phyloP scores from a whole-genome alignment of 495 filamentous ascomycete species.

The Xylaria sp. region DNA sequence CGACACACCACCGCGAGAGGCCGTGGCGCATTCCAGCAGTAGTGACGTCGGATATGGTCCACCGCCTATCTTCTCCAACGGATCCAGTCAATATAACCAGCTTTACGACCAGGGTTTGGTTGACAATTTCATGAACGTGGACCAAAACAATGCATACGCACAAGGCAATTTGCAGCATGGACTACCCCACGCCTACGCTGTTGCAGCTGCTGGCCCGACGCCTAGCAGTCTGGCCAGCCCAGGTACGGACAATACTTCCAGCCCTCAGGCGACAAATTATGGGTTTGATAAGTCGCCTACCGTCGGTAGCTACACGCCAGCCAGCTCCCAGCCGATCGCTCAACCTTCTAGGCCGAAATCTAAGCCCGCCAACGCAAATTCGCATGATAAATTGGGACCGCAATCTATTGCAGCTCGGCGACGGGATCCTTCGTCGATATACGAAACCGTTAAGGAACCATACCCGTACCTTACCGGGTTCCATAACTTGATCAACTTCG shows the following conservation, averaged over 20 bases:
- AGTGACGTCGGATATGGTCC: constrained; percentile 51
- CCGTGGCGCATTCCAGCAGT: constrained; percentile 39
- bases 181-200: constrained; percentile 57
- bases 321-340: constrained; percentile 37
- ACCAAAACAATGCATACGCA: constrained; percentile 48
- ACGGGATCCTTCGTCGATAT: constrained; percentile 81
- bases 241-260: constrained; percentile 57
- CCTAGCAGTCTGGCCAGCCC: constrained; percentile 54
- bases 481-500: constrained; percentile 83
- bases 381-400: constrained; percentile 43
- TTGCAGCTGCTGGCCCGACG: constrained; percentile 54
- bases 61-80: constrained; percentile 52
- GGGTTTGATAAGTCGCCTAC: constrained; percentile 55
- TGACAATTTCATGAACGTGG: constrained; percentile 50
- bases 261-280: constrained; percentile 52
- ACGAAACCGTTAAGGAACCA: constrained; percentile 85
- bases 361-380: constrained; percentile 50
- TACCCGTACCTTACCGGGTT: constrained; percentile 91
- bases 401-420: constrained; percentile 63
- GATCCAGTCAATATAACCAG: constrained; percentile 49
- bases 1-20: constrained; percentile 76
- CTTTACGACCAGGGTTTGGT: constrained; percentile 50
- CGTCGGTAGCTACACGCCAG: constrained; percentile 46
- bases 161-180: constrained; percentile 59
- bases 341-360: constrained; percentile 44